These are phyloP conservation scores for Metschnikowia drakensbergensis DNA, from an alignment of 805 yeast species.

Conservation along the genomic window DNA sequence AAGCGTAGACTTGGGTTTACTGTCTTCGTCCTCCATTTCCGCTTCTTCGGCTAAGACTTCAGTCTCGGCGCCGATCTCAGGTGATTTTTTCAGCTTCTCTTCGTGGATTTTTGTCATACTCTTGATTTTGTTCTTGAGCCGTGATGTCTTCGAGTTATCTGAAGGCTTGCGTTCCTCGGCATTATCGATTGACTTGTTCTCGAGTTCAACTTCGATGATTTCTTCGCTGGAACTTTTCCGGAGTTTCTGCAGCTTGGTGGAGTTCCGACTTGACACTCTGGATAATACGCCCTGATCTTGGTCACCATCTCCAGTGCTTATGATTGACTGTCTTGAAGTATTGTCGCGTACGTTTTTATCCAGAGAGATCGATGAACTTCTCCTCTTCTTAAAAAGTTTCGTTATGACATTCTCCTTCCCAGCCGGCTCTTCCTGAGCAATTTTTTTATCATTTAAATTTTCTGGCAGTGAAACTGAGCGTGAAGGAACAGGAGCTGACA, in stretches of 20 bases:
- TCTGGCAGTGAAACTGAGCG: constrained; percentile 42
- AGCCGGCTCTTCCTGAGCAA: constrained; percentile 8
- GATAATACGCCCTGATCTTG: not conserved
- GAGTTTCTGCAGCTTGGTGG: not conserved
- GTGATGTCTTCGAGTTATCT: constrained; percentile 11
- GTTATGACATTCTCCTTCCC: constrained; percentile 40
- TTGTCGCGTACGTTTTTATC: constrained; percentile 6
- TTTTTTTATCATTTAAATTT: constrained; percentile 12
- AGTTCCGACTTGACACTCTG: not conserved
- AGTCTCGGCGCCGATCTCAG: not conserved
- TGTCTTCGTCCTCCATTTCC: constrained; percentile 13
- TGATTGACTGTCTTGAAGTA: not conserved
- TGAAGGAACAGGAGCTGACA: constrained; percentile 12
- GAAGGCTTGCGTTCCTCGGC: constrained; percentile 6
- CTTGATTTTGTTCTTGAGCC: constrained; percentile 16
- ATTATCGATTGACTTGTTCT: not conserved
- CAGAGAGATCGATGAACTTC: constrained; percentile 19
- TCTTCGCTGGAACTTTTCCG: constrained; percentile 1
- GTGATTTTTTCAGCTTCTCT: constrained; percentile 8
- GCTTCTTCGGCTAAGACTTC: constrained; percentile 1
- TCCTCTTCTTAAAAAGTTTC: constrained; percentile 37
- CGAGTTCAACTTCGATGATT: not conserved
- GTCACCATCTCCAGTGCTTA: constrained; percentile 1
- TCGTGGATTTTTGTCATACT: constrained; percentile 15
- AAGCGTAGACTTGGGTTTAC: constrained; percentile 31